These are phyloP conservation scores for Alternaria brassicae DNA, from an alignment of 2,329 filamentous ascomycete species.

Conservation along the genomic window DNA sequence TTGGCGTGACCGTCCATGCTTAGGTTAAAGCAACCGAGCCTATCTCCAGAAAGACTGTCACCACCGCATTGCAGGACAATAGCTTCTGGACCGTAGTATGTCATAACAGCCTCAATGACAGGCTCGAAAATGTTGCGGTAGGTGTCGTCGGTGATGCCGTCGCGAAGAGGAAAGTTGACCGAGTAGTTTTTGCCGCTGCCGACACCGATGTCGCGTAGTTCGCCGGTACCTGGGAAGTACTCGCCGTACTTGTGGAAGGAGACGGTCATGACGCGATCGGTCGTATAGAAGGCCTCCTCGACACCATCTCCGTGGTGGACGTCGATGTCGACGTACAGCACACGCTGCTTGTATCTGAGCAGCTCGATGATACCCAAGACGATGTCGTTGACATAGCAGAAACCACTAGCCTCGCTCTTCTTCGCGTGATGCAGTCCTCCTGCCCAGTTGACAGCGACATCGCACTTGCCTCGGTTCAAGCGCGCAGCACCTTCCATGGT, in stretches of 20 bases:
- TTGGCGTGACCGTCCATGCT: conserved; percentile 75
- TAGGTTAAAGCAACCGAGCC: conserved; percentile 73
- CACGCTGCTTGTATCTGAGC: conserved; percentile 79
- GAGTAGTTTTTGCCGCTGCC: conserved; percentile 72
- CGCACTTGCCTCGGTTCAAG: conserved; percentile 71
- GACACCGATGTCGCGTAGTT: conserved; percentile 72
- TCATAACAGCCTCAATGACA: conserved; percentile 72
- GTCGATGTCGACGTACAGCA: conserved; percentile 94
- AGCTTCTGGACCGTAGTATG: conserved; percentile 71
- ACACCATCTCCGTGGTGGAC: conserved; percentile 87
- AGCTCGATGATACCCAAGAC: conserved; percentile 92
- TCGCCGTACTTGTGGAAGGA: conserved; percentile 78
- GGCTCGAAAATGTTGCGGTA: conserved; percentile 75
- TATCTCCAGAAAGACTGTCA: conserved; percentile 71
- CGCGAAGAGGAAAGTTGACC: conserved; percentile 73
- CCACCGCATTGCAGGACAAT: conserved; percentile 74
- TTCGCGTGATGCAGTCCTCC: conserved; percentile 97
- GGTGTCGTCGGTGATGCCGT: conserved; percentile 71
- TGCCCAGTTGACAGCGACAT: conserved; percentile 73
- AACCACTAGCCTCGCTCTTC: conserved; percentile 90
- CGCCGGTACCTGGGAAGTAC: conserved; percentile 74
- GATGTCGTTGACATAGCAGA: conserved; percentile 98
- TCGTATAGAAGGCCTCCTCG: conserved; percentile 75
- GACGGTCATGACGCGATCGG: conserved; percentile 74
- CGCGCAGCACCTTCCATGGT: conserved; percentile 75